phyloP scores from a whole-genome alignment of 148 eudicot species.

The Spergularia marina region DNA sequence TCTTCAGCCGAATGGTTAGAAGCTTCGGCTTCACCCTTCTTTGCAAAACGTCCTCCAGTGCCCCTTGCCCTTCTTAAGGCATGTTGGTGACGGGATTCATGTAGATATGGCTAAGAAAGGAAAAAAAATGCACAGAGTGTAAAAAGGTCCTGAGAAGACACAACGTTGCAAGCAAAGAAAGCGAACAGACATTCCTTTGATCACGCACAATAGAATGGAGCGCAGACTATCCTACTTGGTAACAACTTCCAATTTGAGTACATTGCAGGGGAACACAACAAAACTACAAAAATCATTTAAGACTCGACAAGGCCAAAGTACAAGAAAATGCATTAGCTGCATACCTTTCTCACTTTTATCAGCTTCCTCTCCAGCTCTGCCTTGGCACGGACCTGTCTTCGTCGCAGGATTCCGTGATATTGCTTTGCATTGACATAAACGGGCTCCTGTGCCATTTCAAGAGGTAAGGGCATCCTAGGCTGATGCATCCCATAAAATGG shows the following conservation, averaged over 20 bases:
- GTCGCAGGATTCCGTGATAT: constrained; percentile 76
- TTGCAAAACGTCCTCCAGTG: constrained; percentile 89
- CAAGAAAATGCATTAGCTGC: background rate
- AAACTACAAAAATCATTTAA: background rate
- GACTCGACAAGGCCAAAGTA: background rate
- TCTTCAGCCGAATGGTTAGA: constrained; percentile 37
- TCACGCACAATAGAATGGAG: background rate
- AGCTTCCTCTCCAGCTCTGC: constrained; percentile 90
- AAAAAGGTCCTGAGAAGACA: too few relatives aligned
- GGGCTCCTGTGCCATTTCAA: constrained; percentile 86
- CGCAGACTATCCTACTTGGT: background rate
- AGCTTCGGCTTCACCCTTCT: constrained; percentile 54
- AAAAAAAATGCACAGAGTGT: background rate
- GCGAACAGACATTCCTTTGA: background rate
- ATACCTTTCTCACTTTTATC: constrained; percentile 80
- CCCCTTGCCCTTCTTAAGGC: constrained; percentile 88
- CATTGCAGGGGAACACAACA: background rate
- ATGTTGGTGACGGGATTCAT: constrained; percentile 95
- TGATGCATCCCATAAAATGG: constrained; percentile 68
- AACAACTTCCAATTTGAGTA: background rate
- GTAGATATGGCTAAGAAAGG: constrained; percentile 77
- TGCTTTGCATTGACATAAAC: constrained; percentile 98
- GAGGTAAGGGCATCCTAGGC: constrained; percentile 78
- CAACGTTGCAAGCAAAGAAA: background rate
- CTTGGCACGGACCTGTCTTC: constrained; percentile 95